Evolutionary conservation across 192 early-diverging fungal species (phyloP).

Genomic region (Backusella morwellensis): DNA sequence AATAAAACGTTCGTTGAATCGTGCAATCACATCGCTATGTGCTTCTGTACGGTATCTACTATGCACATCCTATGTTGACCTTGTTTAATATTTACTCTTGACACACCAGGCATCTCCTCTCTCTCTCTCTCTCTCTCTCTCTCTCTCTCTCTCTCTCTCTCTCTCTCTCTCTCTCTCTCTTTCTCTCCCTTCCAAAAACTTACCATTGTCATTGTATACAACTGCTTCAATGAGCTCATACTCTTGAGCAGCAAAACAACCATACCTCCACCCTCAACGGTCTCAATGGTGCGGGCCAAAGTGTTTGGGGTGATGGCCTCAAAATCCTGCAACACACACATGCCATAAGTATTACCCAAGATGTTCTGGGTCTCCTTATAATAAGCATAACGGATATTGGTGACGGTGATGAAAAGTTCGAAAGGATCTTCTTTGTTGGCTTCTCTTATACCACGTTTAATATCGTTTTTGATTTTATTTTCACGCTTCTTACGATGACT

Average conservation of each 20-base stretch:
- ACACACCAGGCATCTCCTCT: too few species aligned
- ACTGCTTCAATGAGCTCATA: slow-evolving; percentile 94
- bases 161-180: too few species aligned
- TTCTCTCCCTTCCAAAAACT: background rate
- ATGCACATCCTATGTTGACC: slow-evolving; percentile 79
- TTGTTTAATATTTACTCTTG: background rate
- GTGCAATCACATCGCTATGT: slow-evolving; percentile 87
- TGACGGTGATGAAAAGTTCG: slow-evolving; percentile 94
- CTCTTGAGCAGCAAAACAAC: slow-evolving; percentile 91
- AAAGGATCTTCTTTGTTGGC: slow-evolving; percentile 97
- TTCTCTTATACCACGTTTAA: slow-evolving; percentile 88
- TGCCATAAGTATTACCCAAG: slow-evolving; percentile 96
- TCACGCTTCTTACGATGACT: slow-evolving; percentile 97
- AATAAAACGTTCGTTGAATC: slow-evolving; percentile 98
- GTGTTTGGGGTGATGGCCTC: slow-evolving; percentile 98
- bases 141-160: too few species aligned
- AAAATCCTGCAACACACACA: slow-evolving; percentile 98
- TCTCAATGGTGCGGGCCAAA: slow-evolving; percentile 95
- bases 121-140: too few species aligned
- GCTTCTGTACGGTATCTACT: slow-evolving; percentile 92
- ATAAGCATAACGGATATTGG: slow-evolving; percentile 97
- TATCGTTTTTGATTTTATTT: slow-evolving; percentile 92
- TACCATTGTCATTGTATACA: slow-evolving; percentile 98
- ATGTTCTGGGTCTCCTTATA: slow-evolving; percentile 99
- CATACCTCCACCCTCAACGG: slow-evolving; percentile 96